A percentile compares a stretch with the other conserved stretches of the same genome.
Evolutionary conservation across 345 rosid genomes (phyloP).

Genomic region (rapeseed (Brassica napus)): Da-Ae NC_063450.1:46116501-46117000

Average conservation of each 20-base stretch:
- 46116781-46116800: slow-evolving; percentile 54
- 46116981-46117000: slow-evolving; percentile 54
- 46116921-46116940: slow-evolving; percentile 42
- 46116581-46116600: slow-evolving; percentile 76
- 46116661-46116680: slow-evolving; percentile 50
- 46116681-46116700: slow-evolving; percentile 48
- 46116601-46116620: slow-evolving; percentile 51
- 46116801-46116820: slow-evolving; percentile 52
- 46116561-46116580: slow-evolving; percentile 64
- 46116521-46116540: slow-evolving; percentile 54
- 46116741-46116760: slow-evolving; percentile 46
- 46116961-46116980: slow-evolving; percentile 30
- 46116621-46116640: slow-evolving; percentile 61
- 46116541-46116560: slow-evolving; percentile 55
- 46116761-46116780: slow-evolving; percentile 52
- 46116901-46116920: slow-evolving; percentile 34
- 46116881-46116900: slow-evolving; percentile 76
- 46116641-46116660: slow-evolving; percentile 66
- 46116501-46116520: slow-evolving; percentile 51
- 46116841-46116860: slow-evolving; percentile 55
- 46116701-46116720: slow-evolving; percentile 50
- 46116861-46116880: slow-evolving; percentile 66
- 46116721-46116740: slow-evolving; percentile 57
- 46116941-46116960: slow-evolving; percentile 34
- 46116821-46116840: slow-evolving; percentile 46